Evolutionary conservation across 805 yeast species (phyloP), one percentile per base, ranked within the genome.

Genomic region (Metschnikowia orientalis): DNA sequence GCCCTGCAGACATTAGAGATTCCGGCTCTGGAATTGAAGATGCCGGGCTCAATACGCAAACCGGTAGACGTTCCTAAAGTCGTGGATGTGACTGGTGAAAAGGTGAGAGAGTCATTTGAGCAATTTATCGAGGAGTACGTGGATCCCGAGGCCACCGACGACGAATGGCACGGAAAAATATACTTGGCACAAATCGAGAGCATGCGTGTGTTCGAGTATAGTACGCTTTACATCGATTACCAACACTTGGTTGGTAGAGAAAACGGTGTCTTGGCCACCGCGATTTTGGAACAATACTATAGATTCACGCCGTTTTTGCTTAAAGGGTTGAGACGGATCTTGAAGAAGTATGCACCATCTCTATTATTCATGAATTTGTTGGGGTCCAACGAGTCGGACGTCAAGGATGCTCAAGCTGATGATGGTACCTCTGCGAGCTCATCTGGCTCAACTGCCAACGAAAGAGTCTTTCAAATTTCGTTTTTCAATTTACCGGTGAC

Each of bases 91-190:
- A 87, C 96, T 3, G 97, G 95, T 38, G 97, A 89, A 54, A 86
- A 86, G 47, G 97, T 92, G 11, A 75, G 90, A 26, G 95, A 87
- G 57, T 79, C 89, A 10, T 90, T 92, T 56, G 95, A 89, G 56
- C 76, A 72, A 44, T 90, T 90, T 51, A 60, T 90, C 35, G 83
- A 79, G 51, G 82, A 75, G 19, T 90, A 68, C 51, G 61, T 63
- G 3, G 74, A 73, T 27, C 44, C 44, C 8, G 63, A 59, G 6
- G 55, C 63, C 13, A 54, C 54, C 11, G 62, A 54, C 14, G 50
- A 50, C 13, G 59, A 54, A 45, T 71, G 63, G 57, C 63, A 60
- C 26, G 84, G 84, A 3, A 71, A 64, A 38, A 68, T 79, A 19
- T 90, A 90, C 53, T 52, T 89, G 34, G 79, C 82, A 7, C 95